Conservation (phyloP, 2,329 filamentous ascomycete genomes). For the Penicillium sumatraense region DNA sequence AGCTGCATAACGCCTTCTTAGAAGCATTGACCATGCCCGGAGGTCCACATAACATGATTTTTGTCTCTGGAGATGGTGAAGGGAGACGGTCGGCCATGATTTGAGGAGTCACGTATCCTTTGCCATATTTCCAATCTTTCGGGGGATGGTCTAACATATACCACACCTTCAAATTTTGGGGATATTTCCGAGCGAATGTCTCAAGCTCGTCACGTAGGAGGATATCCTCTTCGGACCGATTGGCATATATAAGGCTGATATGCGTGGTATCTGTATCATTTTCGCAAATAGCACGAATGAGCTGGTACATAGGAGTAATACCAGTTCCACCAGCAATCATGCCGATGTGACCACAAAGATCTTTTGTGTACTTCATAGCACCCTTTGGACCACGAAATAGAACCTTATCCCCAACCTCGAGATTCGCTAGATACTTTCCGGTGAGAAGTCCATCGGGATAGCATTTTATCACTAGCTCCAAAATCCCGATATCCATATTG, state of each 20-base stretch:
- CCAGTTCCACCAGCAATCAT: constrained; percentile 48
- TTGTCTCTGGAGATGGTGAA: constrained; percentile 50
- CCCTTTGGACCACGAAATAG: constrained; percentile 44
- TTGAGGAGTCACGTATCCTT: constrained; percentile 57
- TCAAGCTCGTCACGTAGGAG: constrained; percentile 63
- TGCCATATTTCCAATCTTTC: constrained; percentile 53
- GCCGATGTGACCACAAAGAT: constrained; percentile 38
- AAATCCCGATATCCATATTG: constrained; percentile 35
- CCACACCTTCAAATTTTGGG: constrained; percentile 59
- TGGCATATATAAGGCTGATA: constrained; percentile 64
- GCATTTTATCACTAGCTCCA: constrained; percentile 43
- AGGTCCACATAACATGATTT: constrained; percentile 65
- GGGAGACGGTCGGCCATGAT: constrained; percentile 58
- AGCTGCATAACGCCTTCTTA: constrained; percentile 54
- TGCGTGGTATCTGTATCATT: constrained; percentile 62
- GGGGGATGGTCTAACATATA: constrained; percentile 60
- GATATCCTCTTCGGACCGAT: constrained; percentile 63
- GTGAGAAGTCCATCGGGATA: constrained; percentile 42
- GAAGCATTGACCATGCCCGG: constrained; percentile 63
- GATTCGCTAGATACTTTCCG: constrained; percentile 35
- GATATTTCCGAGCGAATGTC: constrained; percentile 54
- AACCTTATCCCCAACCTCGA: constrained; percentile 38
- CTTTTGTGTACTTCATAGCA: constrained; percentile 36
- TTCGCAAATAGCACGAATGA: constrained; percentile 68
- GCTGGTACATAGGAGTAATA: constrained; percentile 61